Base-by-base conservation (phyloP, 495 filamentous ascomycete genomes). In the Aspergillus biplanus region DNA sequence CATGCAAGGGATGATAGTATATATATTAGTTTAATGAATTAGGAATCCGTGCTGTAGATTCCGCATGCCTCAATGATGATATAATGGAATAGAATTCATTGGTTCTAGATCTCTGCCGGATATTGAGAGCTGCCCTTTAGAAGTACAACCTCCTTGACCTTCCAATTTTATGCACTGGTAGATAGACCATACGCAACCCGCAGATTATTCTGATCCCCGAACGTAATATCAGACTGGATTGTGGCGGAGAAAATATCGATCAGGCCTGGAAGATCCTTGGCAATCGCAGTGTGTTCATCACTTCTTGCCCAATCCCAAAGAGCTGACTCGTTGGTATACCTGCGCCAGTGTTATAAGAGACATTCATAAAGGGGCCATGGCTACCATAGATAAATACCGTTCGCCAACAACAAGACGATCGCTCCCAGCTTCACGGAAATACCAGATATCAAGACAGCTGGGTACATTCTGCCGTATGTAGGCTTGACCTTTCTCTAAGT, bases 181-280 rank as follows among this genome's bases (percentile, higher is more conserved):
- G 21, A 27, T 27, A 27, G 21, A 27, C 21, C 21, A 27, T 27
- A 27, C 21, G 21, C 21, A 1, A 27, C 21, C 21, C 21, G 21
- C 21, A 27, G 21, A 2, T 27, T 27, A 27, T 27, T 27, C 21
- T 27, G 21, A 27, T 2, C 21, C 21, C 21, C 21, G 21, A 27
- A 27, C 21, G 21, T 27, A 39, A 52, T 52, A 52, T 52, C 49
- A 31, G 49, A 15, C 31, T 52, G 49, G 9, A 52, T 52, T 21
- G 6, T 52, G 31, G 49, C 49, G 13, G 49, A 52, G 18, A 52
- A 52, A 12, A 52, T 52, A 12, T 52, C 49, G 49, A 52, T 52
- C 12, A 52, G 49, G 21, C 49, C 6, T 6, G 49, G 49, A 52
- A 52, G 49, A 32, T 52, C 49, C 18, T 52, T 52, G 18, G 49